phyloP scores from a whole-genome alignment of 2,329 filamentous ascomycete species.

The Aspergillus sp. region DNA sequence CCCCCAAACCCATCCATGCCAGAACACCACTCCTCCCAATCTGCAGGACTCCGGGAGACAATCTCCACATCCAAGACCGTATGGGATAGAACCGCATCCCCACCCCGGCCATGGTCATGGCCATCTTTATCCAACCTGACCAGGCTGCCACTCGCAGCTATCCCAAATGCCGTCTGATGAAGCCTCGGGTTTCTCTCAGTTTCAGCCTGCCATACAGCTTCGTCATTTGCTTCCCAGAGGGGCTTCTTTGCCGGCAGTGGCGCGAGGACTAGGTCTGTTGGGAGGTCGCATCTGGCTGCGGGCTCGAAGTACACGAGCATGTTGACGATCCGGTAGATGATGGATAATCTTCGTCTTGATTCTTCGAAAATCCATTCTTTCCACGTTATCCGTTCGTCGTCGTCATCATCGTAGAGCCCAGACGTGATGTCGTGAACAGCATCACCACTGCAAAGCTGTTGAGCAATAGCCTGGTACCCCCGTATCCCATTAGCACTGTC shows the following conservation, averaged over 20 bases:
- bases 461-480: background rate
- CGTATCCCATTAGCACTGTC: background rate
- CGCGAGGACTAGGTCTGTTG: conserved; percentile 39
- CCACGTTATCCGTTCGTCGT: background rate
- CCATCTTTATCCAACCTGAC: background rate
- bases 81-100: background rate
- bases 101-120: too few species aligned
- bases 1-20: conserved; percentile 49
- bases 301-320: conserved; percentile 48
- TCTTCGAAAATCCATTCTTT: background rate
- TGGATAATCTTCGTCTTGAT: conserved; percentile 22
- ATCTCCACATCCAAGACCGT: background rate
- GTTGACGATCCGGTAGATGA: conserved; percentile 43
- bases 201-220: conserved; percentile 36
- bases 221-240: conserved; percentile 46
- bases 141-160: background rate
- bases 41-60: conserved; percentile 11
- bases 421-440: background rate
- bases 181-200: conserved; percentile 22
- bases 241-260: conserved; percentile 45
- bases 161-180: background rate
- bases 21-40: conserved; percentile 49
- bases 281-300: conserved; percentile 36
- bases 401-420: background rate
- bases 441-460: background rate